Base-by-base conservation (phyloP, 176 grass and related monocot species). In the Musa schizocarpa region DNA sequence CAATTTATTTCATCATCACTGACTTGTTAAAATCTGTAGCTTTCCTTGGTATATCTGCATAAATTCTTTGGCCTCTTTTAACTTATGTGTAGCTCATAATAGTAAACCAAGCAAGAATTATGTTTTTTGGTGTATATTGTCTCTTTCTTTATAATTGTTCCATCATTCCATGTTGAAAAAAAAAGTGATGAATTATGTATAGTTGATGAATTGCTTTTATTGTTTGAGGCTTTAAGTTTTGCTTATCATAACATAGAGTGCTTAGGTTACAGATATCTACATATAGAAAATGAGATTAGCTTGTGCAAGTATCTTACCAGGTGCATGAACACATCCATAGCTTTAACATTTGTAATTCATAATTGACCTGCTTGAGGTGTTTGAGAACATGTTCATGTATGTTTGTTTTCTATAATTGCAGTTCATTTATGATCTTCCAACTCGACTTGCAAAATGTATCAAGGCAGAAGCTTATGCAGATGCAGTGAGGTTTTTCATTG, bases 381-480 rank as follows among this genome's bases (percentile, higher is more conserved):
- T 25, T 25, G 10, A 20, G 20, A 23, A 14, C 17, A n/a, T 43
- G 19, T 20, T 69, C 27, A 49, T 54, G 52, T 73, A 24, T 8
- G 7, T 74, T 55, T 16, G 29, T n/a, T 65, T 25, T 69, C 14
- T 24, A 53, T 74, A 78, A 65, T 74, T 83, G 34, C 68, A 99
- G 95, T 99, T 99, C 84, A 99, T 99, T 79, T 99, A 99, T 84
- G 95, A 99, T 77, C 77, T 99, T 74, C 95, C 95, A 71, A 82
- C 83, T 79, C 81, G 95, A 55, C 86, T 99, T 79, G 88, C 91
- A 87, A 99, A 99, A 92, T 99, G 95, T 75, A 94, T 99, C 81
- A 99, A 88, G 86, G 26, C 86, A 58, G 91, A 89, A 89, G 88
- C 95, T 80, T 99, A 99, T 88, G 84, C 74, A 21, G 95, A 99